phyloP scores from a whole-genome alignment of 1,139 yeast genomes.

The Williopsis jadinii region DNA sequence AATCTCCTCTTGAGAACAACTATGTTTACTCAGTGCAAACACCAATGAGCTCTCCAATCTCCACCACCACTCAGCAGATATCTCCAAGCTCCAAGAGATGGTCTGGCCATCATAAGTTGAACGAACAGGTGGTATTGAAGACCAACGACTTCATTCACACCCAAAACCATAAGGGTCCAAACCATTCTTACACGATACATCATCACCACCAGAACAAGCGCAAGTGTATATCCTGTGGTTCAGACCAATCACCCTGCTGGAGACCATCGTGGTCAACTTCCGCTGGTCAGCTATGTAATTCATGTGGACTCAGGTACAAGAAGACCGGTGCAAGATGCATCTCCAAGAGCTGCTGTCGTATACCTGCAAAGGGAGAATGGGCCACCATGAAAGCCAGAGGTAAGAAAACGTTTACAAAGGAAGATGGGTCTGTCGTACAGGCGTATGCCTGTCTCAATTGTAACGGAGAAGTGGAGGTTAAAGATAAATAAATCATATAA shows the following conservation, averaged over 20 bases:
- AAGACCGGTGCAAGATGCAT: conserved; percentile 90
- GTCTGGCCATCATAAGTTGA: conserved; percentile 12
- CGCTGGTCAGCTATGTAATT: conserved; percentile 91
- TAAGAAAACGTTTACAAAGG: conserved; percentile 34
- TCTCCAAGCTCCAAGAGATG: conserved; percentile 9
- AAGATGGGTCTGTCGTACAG: conserved; percentile 23
- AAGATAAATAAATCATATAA: conserved; percentile 12
- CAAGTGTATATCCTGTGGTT: conserved; percentile 84
- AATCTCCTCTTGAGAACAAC: conserved; percentile 8
- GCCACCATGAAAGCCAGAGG: conserved; percentile 76
- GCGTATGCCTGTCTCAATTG: conserved; percentile 66
- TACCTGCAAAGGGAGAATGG: conserved; percentile 97
- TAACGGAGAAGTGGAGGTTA: conserved; percentile 50
- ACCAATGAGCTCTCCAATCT: conserved; percentile 3
- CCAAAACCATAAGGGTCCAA: conserved; percentile 20
- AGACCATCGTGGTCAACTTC: conserved; percentile 90
- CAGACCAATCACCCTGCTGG: conserved; percentile 96
- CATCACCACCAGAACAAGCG: conserved; percentile 30
- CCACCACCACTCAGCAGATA: background rate
- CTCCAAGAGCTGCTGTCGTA: conserved; percentile 66
- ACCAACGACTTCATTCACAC: conserved; percentile 20
- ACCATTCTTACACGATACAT: conserved; percentile 23
- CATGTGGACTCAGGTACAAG: conserved; percentile 91
- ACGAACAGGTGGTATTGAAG: conserved; percentile 12
- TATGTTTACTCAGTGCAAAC: conserved; percentile 11